Evolutionary conservation across 257 asterid species (phyloP).

Genomic region (Solanum etuberosum): DNA sequence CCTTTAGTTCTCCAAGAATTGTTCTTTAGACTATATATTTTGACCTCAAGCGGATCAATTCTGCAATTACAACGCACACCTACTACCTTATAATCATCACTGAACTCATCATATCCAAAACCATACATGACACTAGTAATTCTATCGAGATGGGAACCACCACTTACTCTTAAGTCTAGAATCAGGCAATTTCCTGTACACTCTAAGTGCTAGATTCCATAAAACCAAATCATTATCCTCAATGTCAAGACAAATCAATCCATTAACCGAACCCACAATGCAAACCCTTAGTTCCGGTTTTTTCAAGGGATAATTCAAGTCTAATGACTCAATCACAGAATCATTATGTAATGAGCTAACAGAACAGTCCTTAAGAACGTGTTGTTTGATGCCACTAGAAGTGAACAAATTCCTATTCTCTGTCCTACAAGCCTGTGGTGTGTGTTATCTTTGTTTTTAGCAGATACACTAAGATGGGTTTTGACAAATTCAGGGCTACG

Average conservation of each 20-base stretch:
- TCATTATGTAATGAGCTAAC: conserved; percentile 18
- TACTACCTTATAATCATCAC: background rate
- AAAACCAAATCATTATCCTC: conserved; percentile 13
- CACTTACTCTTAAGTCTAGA: background rate
- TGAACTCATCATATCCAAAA: background rate
- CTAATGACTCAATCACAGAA: background rate
- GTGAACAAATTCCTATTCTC: background rate
- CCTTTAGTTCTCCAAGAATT: background rate
- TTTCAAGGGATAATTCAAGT: background rate
- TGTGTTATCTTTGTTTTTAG: background rate
- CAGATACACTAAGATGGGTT: background rate
- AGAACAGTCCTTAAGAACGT: background rate
- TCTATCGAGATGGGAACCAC: background rate
- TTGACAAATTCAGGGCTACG: background rate
- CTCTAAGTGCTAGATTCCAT: conserved; percentile 38
- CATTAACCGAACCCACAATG: conserved; percentile 42
- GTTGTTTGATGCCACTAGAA: background rate
- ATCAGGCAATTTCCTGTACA: conserved; percentile 25
- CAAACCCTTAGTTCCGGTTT: background rate
- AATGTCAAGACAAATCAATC: conserved; percentile 22
- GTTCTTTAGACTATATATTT: background rate
- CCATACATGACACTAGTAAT: background rate
- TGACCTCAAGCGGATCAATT: background rate
- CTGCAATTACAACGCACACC: background rate
- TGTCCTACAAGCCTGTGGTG: background rate